Base-by-base conservation (phyloP, 139 green algal genomes). In the Chlorella ohadii region DNA sequence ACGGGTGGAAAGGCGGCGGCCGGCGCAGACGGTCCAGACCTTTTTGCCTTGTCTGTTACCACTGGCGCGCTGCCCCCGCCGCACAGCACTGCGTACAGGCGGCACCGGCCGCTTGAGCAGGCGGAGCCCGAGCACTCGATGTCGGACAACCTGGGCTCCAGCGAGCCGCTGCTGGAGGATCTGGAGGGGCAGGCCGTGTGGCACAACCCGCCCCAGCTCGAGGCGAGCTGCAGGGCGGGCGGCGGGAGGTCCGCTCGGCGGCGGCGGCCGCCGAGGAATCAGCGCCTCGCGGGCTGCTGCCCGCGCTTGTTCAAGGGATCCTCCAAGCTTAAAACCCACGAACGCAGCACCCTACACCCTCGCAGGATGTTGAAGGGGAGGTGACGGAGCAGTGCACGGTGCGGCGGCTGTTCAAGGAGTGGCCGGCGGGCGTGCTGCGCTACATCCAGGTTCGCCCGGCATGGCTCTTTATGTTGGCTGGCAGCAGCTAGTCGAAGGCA, bases 381-480 rank as follows among this genome's bases (percentile, higher is more conserved):
- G 74, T 68, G 22, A 72, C 57, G 1, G 76, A 82, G 59, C 28
- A 67, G 15, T 83, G 78, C 78, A 72, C 38, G 28, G 64, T 83
- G 28, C 27, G 38, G 28, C 12, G 59, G 5, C 66, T 84, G 47
- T 55, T 84, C 20, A 1, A 0, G 11, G 33, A 77, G 31, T 68
- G 55, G 11, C 65, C 77, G 23, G 27, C 65, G 2, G 6, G 51
- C 0, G 79, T 86, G 39, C 77, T 88, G 64, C 44, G 74, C 19
- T 88, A 80, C 77, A 6, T 88, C 51, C 51, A 59, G 51, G 51
- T 59, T n/a, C n/a, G n/a, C n/a, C n/a, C n/a, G n/a, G n/a, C n/a
- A n/a, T n/a, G n/a, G n/a, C n/a, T n/a, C n/a, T n/a, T n/a, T n/a
- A n/a, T n/a, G n/a, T n/a, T n/a, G n/a, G n/a, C n/a, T n/a, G n/a